phyloP scores from a whole-genome alignment of 164 flowering plant species.

The Nymphaea colorata region DNA sequence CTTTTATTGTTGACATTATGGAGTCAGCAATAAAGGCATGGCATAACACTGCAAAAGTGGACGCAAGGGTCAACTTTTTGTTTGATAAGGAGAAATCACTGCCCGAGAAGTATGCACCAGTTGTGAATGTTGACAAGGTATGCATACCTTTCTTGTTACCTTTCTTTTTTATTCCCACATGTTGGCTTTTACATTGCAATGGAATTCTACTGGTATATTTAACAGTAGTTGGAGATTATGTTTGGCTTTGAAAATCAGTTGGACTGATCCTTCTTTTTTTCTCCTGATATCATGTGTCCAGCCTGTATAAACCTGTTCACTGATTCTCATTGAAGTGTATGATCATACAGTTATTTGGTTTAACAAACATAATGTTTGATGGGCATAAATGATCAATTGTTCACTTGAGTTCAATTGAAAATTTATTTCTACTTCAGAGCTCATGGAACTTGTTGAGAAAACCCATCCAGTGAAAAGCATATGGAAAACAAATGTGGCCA shows the following conservation, averaged over 20 bases:
- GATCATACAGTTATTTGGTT: no score
- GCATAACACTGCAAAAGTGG: conserved; percentile 79
- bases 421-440: no score
- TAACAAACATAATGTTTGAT: no score
- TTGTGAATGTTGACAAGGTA: conserved; percentile 91
- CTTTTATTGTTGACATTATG: conserved; percentile 69
- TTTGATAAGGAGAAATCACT: conserved; percentile 73
- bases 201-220: no score
- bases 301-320: no score
- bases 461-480: no score
- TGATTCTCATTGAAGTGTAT: no score
- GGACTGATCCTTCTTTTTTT: background rate
- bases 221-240: no score
- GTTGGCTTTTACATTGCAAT: background rate
- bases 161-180: background rate
- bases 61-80: conserved; percentile 71
- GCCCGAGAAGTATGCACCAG: conserved; percentile 76
- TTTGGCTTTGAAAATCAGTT: background rate
- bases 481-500: no score
- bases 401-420: no score
- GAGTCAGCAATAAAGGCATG: conserved; percentile 72
- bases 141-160: background rate
- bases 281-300: background rate
- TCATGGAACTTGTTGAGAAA: no score
- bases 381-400: no score